These are phyloP conservation scores for Syzygium jambos DNA, from an alignment of 345 rosid genomes.

Conservation along the genomic window DNA sequence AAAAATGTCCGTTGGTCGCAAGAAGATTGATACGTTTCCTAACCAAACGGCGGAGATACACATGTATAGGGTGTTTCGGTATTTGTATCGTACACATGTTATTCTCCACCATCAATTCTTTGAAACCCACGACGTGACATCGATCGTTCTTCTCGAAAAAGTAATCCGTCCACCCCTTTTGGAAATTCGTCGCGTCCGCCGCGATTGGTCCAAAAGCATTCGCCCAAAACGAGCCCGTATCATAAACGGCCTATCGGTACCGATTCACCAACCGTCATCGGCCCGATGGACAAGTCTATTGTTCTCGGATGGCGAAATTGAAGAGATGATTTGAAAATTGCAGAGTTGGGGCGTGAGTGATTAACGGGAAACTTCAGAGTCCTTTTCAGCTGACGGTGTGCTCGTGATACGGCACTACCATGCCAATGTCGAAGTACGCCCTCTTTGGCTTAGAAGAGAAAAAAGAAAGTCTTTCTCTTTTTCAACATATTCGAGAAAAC, in stretches of 20 bases:
- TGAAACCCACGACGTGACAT: accelerated
- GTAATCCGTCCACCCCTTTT: neutral
- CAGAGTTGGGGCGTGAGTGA: neutral
- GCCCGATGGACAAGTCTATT: neutral
- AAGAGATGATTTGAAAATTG: too few relatives aligned
- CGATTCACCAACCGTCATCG: accelerated
- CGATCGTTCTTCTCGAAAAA: neutral
- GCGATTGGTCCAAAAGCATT: neutral
- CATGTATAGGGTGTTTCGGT: accelerated
- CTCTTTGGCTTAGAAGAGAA: neutral
- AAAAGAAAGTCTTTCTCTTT: too few relatives aligned
- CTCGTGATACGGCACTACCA: accelerated
- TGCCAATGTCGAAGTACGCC: accelerated
- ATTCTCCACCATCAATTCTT: too few relatives aligned
- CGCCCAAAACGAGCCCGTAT: neutral
- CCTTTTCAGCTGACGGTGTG: accelerated
- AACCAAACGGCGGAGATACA: neutral
- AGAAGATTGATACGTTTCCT: neutral
- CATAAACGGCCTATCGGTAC: neutral
- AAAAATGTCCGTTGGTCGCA: neutral
- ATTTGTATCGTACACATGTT: neutral
- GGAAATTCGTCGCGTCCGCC: neutral
- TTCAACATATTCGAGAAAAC: neutral
- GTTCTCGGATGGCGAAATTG: too few relatives aligned
- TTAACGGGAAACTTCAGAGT: neutral